A percentile compares a stretch with the other conserved stretches of the same genome.
Evolutionary conservation across 768 basidiomycete genomes (phyloP).

Genomic region (Botryobasidium botryosum): DNA sequence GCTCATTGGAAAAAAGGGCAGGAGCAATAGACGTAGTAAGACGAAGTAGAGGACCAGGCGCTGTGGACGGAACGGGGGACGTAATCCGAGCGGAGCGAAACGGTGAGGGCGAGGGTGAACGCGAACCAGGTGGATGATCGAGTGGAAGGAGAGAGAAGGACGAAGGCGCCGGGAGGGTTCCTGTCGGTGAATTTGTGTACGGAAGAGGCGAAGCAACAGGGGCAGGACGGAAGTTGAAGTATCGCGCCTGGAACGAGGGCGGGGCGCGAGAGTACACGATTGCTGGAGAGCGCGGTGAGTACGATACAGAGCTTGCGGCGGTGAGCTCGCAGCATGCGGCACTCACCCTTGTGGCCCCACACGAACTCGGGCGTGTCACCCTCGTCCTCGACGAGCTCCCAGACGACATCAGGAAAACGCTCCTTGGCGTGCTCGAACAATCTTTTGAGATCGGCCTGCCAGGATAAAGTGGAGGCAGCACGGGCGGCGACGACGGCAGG

Average conservation of each 20-base stretch:
- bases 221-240: conserved; percentile 61
- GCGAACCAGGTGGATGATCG: conserved; percentile 26
- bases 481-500: conserved; percentile 3
- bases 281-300: conserved; percentile 29
- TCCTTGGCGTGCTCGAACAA: conserved; percentile 77
- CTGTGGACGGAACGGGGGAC: conserved; percentile 25
- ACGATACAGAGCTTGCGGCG: neutral
- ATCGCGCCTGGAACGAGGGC: conserved; percentile 76
- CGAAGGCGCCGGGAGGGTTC: conserved; percentile 38
- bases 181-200: no score
- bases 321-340: neutral
- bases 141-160: conserved; percentile 39
- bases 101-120: conserved; percentile 28
- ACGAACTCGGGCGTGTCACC: conserved; percentile 36
- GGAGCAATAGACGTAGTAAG: conserved; percentile 55
- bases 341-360: conserved; percentile 89
- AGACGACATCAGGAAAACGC: conserved; percentile 92
- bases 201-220: conserved; percentile 34
- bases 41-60: conserved; percentile 31
- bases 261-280: conserved; percentile 91
- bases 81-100: conserved; percentile 15
- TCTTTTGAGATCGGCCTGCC: conserved; percentile 65
- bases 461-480: conserved; percentile 38
- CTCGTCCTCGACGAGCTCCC: conserved; percentile 49
- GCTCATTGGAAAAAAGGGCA: conserved; percentile 69